Evolutionary conservation across 2,329 filamentous ascomycete species (phyloP).

Genomic region (Monosporascus sp.): DNA sequence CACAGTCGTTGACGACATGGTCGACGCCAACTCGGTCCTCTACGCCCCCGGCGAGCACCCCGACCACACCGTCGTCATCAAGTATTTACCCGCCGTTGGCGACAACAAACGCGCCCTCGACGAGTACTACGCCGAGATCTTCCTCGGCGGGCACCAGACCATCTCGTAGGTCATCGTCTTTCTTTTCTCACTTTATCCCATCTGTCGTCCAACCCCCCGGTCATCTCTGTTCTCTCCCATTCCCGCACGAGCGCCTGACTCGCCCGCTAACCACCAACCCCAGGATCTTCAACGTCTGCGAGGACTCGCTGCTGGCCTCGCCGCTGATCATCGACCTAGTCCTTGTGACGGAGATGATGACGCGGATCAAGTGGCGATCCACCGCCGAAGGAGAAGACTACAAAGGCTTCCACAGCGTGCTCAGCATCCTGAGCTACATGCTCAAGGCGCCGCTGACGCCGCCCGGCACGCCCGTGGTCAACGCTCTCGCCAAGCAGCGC

Average conservation of each 20-base stretch:
- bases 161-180: constrained; percentile 58
- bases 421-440: constrained; percentile 98
- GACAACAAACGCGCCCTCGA: constrained; percentile 99
- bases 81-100: constrained; percentile 98
- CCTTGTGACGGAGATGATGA: constrained; percentile 94
- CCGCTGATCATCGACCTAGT: constrained; percentile 97
- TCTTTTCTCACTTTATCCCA: neutral
- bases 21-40: constrained; percentile 85
- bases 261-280: neutral
- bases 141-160: constrained; percentile 96
- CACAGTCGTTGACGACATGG: constrained; percentile 99
- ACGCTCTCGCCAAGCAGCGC: constrained; percentile 93
- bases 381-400: constrained; percentile 56
- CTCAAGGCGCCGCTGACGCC: constrained; percentile 93
- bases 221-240: neutral
- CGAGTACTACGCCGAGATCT: constrained; percentile 99
- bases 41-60: constrained; percentile 93
- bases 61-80: constrained; percentile 98
- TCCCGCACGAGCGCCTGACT: constrained; percentile 7
- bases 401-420: constrained; percentile 93
- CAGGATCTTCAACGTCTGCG: constrained; percentile 96
- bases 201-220: neutral
- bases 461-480: constrained; percentile 90
- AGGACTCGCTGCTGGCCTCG: constrained; percentile 93
- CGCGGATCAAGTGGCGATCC: constrained; percentile 85